phyloP scores from a whole-genome alignment of 441 rosid species.

The Adansonia rubrostipa region DNA sequence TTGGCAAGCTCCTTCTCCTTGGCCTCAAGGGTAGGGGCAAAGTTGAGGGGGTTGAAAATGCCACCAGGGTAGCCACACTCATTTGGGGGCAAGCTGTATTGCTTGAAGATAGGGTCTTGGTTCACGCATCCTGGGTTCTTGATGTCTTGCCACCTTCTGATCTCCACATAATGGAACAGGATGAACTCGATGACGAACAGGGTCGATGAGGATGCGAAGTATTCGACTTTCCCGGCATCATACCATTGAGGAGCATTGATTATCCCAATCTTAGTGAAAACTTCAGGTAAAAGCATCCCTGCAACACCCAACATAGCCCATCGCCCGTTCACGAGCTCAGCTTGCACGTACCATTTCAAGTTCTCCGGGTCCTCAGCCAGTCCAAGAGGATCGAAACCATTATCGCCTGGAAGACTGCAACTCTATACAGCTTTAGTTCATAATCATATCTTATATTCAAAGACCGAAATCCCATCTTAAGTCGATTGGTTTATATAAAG shows the following conservation, averaged over 20 bases:
- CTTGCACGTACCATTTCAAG: conserved; percentile 85
- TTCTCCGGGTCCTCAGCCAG: conserved; percentile 97
- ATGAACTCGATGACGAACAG: conserved; percentile 95
- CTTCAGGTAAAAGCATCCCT: conserved; percentile 92
- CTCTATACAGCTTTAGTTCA: neutral
- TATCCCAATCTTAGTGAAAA: conserved; percentile 86
- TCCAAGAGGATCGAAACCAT: conserved; percentile 90
- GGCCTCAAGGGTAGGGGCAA: conserved; percentile 82
- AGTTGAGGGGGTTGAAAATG: conserved; percentile 91
- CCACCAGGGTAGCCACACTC: conserved; percentile 92
- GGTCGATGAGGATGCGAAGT: conserved; percentile 90
- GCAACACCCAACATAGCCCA: conserved; percentile 98
- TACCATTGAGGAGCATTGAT: conserved; percentile 84
- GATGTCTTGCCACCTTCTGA: conserved; percentile 97
- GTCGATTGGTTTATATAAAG: no score
- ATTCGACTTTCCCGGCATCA: conserved; percentile 88
- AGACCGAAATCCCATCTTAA: neutral
- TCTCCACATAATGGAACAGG: conserved; percentile 95
- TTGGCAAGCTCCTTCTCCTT: conserved; percentile 96
- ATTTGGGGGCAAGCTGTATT: conserved; percentile 87
- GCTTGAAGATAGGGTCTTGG: conserved; percentile 99
- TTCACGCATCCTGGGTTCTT: conserved; percentile 96
- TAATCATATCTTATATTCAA: conserved; percentile 1
- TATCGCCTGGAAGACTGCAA: conserved; percentile 93
- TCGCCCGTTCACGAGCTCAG: conserved; percentile 87